Evolutionary conservation across 208 protist genomes (phyloP).

Genomic region (Crithidia bombi): DNA sequence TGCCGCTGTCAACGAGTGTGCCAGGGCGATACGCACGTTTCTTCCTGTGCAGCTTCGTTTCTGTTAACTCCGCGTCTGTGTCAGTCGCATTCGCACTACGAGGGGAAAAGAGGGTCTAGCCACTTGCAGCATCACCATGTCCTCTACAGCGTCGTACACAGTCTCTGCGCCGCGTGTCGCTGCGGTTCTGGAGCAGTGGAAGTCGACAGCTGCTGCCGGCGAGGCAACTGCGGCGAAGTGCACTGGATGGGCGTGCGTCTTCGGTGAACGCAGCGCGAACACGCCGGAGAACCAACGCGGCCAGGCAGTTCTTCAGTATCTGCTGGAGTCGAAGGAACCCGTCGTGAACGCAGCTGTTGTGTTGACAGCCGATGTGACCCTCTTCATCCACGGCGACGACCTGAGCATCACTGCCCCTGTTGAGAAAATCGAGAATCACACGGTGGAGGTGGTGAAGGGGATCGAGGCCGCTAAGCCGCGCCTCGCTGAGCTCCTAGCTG

Average conservation of each 20-base stretch:
- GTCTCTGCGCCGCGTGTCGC: slow-evolving; percentile 53
- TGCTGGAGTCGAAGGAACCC: slow-evolving; percentile 53
- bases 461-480: slow-evolving; percentile 20
- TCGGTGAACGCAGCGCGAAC: slow-evolving; percentile 63
- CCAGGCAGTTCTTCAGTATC: slow-evolving; percentile 79
- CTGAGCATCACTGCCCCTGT: slow-evolving; percentile 25
- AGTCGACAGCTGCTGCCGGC: slow-evolving; percentile 18
- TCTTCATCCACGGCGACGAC: slow-evolving; percentile 50
- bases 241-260: slow-evolving; percentile 57
- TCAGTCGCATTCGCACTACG: too few relatives aligned
- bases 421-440: slow-evolving; percentile 19
- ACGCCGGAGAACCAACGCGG: slow-evolving; percentile 87
- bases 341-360: slow-evolving; percentile 61
- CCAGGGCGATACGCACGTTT: too few relatives aligned
- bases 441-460: slow-evolving; percentile 13
- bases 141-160: slow-evolving; percentile 22
- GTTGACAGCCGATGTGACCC: slow-evolving; percentile 41
- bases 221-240: slow-evolving; percentile 38
- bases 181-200: slow-evolving; percentile 52
- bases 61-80: too few relatives aligned
- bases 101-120: too few relatives aligned
- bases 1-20: too few relatives aligned
- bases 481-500: slow-evolving; percentile 35
- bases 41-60: too few relatives aligned
- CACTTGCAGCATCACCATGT: slow-evolving; percentile 11